These are phyloP conservation scores for Dendrobium huoshanense DNA, from an alignment of 106 monocot genomes.

Conservation along the genomic window DNA sequence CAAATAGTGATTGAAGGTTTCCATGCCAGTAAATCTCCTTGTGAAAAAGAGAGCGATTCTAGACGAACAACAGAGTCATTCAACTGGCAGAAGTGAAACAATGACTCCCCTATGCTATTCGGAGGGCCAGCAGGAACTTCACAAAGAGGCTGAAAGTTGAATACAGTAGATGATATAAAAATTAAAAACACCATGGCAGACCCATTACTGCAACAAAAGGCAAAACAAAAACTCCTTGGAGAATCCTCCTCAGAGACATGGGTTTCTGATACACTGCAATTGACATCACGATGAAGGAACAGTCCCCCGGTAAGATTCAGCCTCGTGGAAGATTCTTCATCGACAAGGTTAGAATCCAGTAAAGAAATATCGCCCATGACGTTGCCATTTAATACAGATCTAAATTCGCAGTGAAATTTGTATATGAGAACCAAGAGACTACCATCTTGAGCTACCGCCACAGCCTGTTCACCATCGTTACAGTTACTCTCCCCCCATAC, in stretches of 20 bases:
- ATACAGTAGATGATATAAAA: constrained; percentile 9
- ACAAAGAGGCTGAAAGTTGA: constrained; percentile 33
- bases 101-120: constrained; percentile 6
- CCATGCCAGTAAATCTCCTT: constrained; percentile 44
- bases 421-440: constrained; percentile 43
- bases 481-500: constrained; percentile 18
- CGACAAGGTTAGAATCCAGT: constrained; percentile 22
- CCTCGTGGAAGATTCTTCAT: constrained; percentile 8
- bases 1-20: constrained; percentile 58
- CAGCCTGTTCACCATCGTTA: constrained; percentile 8
- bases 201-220: constrained; percentile 56
- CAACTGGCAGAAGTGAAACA: constrained; percentile 42
- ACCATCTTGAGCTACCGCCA: constrained; percentile 29
- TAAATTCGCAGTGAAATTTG: constrained; percentile 39
- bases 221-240: constrained; percentile 20
- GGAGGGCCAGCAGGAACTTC: constrained; percentile 37
- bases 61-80: constrained; percentile 38
- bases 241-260: constrained; percentile 9
- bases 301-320: constrained; percentile 29
- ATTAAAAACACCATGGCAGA: constrained; percentile 45
- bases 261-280: constrained; percentile 4
- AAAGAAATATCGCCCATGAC: constrained; percentile 42
- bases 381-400: constrained; percentile 28
- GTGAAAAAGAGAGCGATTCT: constrained; percentile 31
- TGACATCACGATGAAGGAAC: constrained; percentile 30